Base-by-base conservation (phyloP, 139 green algal genomes). In the Chlorella sorokiniana region DNA sequence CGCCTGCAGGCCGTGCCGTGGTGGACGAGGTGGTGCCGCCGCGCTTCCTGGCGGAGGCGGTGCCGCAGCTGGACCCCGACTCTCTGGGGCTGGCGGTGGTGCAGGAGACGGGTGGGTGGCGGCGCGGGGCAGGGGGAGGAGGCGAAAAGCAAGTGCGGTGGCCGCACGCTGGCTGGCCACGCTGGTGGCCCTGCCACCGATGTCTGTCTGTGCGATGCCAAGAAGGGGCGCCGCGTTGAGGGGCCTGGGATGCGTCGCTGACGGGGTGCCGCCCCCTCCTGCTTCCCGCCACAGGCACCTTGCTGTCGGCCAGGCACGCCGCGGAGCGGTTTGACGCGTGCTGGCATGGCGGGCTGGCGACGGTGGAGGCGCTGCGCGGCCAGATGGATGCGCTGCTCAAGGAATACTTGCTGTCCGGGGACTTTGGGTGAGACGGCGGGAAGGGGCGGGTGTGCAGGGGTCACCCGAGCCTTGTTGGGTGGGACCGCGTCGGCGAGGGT, bases 11-110 rank as follows among this genome's bases (percentile, higher is more conserved):
- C 22, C 86, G 96, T 16, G 92, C 93, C 8, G 89, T 99, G 40
- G 93, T 98, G n/a, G 96, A 99, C 81, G 96, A 99, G 89, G 87
- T 96, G 61, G 84, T 99, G 77, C 87, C 96, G 16, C 96, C 96
- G 0, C 84, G 85, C 29, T 98, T 96, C 89, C 85, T 99, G 40
- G 79, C 85, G 3, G 76, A 88, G 69, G 87, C 92, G n/a, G 81
- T 97, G 31, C 72, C 83, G 14, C 80, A 74, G 27, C 83, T 98
- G 72, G 81, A 80, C 33, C 86, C 90, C 33, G 85, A 89, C 18
- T 88, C 65, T 22, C 79, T 95, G 40, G 94, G 93, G 3, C 71
- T 97, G 56, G 82, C 75, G 27, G 85, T 95, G 16, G 89, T 95
- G 68, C 88, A 90, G 80, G 75, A 73, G 73, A 89, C 88, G 63